A percentile compares a stretch with the other conserved stretches of the same genome.
Evolutionary conservation across 106 monocot genomes (phyloP).

Genomic region (Dendrobium catenatum): DNA sequence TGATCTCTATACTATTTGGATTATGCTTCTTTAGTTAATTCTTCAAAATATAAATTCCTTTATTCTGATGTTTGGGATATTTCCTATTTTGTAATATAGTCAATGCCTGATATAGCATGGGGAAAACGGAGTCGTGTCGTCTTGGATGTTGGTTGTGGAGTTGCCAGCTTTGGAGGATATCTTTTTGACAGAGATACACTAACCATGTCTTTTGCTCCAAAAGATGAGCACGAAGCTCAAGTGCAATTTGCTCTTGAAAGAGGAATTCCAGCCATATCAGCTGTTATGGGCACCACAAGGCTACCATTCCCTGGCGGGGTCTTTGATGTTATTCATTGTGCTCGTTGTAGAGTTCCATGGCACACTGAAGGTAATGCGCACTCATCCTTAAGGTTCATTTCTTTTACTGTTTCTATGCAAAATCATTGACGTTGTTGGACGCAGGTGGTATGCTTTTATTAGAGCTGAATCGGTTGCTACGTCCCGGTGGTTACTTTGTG

Average conservation of each 20-base stretch:
- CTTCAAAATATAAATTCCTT: too few relatives aligned
- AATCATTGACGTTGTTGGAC: constrained; percentile 9
- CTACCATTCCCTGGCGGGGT: constrained; percentile 69
- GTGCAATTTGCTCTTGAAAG: constrained; percentile 94
- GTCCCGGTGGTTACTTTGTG: constrained; percentile 85
- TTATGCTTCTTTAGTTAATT: not conserved
- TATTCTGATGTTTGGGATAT: not conserved
- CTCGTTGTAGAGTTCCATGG: constrained; percentile 94
- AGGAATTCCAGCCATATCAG: constrained; percentile 90
- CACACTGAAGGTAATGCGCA: constrained; percentile 62
- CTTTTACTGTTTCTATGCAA: not conserved
- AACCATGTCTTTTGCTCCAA: constrained; percentile 92
- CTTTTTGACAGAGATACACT: constrained; percentile 84
- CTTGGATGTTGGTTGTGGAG: constrained; percentile 93
- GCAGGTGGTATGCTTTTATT: constrained; percentile 81
- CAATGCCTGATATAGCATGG: constrained; percentile 67
- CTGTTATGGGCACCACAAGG: constrained; percentile 90
- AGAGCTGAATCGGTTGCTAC: constrained; percentile 80
- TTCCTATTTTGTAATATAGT: constrained; percentile 24
- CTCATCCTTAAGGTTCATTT: not conserved
- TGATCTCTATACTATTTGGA: not conserved
- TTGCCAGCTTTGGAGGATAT: constrained; percentile 88
- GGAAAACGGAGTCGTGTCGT: constrained; percentile 69
- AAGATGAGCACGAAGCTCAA: constrained; percentile 97
- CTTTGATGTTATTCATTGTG: constrained; percentile 90